Evolutionary conservation across 345 rosid genomes (phyloP), one percentile per base, ranked within the genome.

Genomic region (Hibiscus mutabilis): DNA sequence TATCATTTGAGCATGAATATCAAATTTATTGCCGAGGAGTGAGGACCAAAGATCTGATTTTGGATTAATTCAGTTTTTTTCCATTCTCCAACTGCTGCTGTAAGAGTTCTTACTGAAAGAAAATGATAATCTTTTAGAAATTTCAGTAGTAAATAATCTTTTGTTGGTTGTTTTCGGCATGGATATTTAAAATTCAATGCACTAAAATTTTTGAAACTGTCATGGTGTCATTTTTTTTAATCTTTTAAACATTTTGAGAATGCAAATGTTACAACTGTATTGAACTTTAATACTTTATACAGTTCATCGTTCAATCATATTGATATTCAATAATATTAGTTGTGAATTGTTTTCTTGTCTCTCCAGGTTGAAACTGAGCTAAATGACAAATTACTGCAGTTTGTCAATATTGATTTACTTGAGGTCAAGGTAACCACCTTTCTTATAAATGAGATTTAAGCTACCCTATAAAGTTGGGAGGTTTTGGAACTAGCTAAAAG

Each of bases 371-470:
- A 96, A 87, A 90, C 90, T 51, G 87, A 89, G 88, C 83, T 96
- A 68, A 96, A 91, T 85, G 99, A 96, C 81, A 91, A 96, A 84
- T 82, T 96, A 65, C 79, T 91, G 72, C 97, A 92, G n/a, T 96
- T 88, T 85, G 91, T 86, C 82, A 91, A 92, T 80, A 78, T 80
- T 76, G 99, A 96, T 81, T 77, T 92, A 80, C 97, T 66, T 49
- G 98, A 96, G 47, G 96, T 92, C 81, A 96, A 96, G 99, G 99
- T 89, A 96, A 55, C 77, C 77, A 40, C 58, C 68, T 22, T 44
- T 74, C 72, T 27, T 57, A 57, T 53, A 12, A 42, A 5, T 70
- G 29, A 9, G 46, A 37, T 33, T 72, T 63, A 31, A 56, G 35
- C 47, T 29, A 12, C 35, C 13, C 25, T 19, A 37, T 51, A 21